A percentile compares a stretch with the other conserved stretches of the same genome.
Evolutionary conservation across 108 stramenopile species (phyloP).

Genomic region (Cyclostephanos tholiformis): DNA sequence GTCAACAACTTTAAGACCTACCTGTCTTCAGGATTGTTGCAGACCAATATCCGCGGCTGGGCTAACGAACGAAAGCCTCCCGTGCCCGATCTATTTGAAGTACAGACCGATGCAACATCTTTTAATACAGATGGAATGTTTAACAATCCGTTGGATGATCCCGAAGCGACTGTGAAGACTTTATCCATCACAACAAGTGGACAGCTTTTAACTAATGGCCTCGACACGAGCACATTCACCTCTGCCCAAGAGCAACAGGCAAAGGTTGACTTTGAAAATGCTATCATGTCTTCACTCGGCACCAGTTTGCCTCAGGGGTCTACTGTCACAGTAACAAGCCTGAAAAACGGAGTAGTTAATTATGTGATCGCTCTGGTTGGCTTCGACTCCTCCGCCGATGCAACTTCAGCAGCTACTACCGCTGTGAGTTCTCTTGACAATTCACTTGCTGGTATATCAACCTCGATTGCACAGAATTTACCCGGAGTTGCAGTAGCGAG

Average conservation of each 20-base stretch:
- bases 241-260: conserved; percentile 6
- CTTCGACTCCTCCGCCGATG: neutral
- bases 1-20: conserved; percentile 19
- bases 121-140: conserved; percentile 19
- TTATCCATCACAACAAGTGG: conserved; percentile 15
- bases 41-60: conserved; percentile 16
- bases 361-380: conserved; percentile 5
- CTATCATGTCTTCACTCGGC: conserved; percentile 12
- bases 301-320: conserved; percentile 10
- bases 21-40: conserved; percentile 7
- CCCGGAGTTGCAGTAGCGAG: conserved; percentile 5
- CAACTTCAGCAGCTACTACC: neutral
- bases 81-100: conserved; percentile 9
- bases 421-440: neutral
- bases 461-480: neutral
- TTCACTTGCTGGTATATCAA: no score
- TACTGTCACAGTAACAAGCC: conserved; percentile 7
- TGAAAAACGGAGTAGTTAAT: conserved; percentile 2
- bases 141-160: conserved; percentile 11
- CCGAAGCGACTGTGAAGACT: conserved; percentile 2
- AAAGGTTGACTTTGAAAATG: conserved; percentile 18
- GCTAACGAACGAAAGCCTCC: conserved; percentile 7
- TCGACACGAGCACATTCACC: neutral
- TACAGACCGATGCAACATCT: conserved; percentile 5
- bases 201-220: conserved; percentile 6